Conservation (phyloP, 2,329 filamentous ascomycete species). For the Hirsutella rhossiliensis region DNA sequence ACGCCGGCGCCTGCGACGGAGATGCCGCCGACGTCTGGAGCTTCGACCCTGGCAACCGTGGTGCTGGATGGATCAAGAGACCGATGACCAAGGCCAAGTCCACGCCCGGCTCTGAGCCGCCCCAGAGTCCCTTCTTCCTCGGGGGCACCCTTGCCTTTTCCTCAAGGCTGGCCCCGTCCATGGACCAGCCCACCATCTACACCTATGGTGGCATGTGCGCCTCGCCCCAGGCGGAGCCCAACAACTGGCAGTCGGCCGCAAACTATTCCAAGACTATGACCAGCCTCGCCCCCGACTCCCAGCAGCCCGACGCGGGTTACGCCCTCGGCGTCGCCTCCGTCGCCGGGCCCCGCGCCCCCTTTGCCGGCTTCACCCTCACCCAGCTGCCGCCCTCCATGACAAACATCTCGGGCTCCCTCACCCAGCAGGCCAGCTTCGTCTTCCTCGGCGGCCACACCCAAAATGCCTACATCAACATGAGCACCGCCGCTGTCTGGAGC, state of each 20-base stretch:
- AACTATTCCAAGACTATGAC: slow-evolving; percentile 76
- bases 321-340: slow-evolving; percentile 24
- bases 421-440: slow-evolving; percentile 67
- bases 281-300: slow-evolving; percentile 38
- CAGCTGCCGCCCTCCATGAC: slow-evolving; percentile 57
- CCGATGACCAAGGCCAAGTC: slow-evolving; percentile 6
- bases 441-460: slow-evolving; percentile 78
- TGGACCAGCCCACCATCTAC: slow-evolving; percentile 49
- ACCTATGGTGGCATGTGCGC: slow-evolving; percentile 90
- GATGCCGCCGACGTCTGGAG: slow-evolving; percentile 52
- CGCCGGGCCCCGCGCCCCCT: slow-evolving; percentile 57
- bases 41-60: slow-evolving; percentile 35
- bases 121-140: slow-evolving; percentile 34
- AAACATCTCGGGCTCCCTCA: slow-evolving; percentile 51
- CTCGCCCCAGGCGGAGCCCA: slow-evolving; percentile 21
- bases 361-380: slow-evolving; percentile 81
- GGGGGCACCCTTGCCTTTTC: slow-evolving; percentile 56
- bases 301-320: slow-evolving; percentile 15
- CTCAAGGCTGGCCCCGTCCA: slow-evolving; percentile 37
- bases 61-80: slow-evolving; percentile 15
- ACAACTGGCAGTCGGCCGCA: slow-evolving; percentile 53
- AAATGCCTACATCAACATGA: slow-evolving; percentile 86
- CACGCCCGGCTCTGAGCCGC: slow-evolving; percentile 1
- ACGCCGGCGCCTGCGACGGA: slow-evolving; percentile 58
- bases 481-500: slow-evolving; percentile 75